phyloP scores from a whole-genome alignment of 2,329 filamentous ascomycete genomes.

The Aspergillus tanneri region DNA sequence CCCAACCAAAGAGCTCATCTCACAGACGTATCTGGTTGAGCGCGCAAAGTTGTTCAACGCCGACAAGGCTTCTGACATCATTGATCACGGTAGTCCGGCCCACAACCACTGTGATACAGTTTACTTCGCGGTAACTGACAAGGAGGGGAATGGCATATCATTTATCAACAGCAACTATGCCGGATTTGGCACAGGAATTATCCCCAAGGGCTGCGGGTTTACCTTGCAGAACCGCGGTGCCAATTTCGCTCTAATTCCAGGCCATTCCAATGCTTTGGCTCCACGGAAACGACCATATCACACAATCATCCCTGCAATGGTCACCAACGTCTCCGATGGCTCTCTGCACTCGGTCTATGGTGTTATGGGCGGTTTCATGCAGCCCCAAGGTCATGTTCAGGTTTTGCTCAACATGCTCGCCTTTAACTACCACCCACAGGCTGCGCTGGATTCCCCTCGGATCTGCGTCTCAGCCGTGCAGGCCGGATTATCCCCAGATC shows the following conservation, averaged over 20 bases:
- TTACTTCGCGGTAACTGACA: conserved; percentile 84
- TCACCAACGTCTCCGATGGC: conserved; percentile 73
- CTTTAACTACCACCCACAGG: conserved; percentile 78
- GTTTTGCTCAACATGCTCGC: conserved; percentile 86
- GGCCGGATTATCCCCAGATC: conserved; percentile 60
- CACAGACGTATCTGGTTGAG: conserved; percentile 69
- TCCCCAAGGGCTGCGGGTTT: conserved; percentile 84
- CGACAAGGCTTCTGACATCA: conserved; percentile 50
- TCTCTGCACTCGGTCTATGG: conserved; percentile 83
- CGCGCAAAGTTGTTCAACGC: conserved; percentile 64
- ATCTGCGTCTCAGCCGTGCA: conserved; percentile 79
- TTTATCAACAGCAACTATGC: conserved; percentile 97
- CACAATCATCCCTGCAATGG: conserved; percentile 92
- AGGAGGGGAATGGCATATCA: conserved; percentile 81
- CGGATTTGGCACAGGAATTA: conserved; percentile 80
- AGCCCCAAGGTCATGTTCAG: conserved; percentile 94
- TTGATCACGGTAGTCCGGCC: conserved; percentile 77
- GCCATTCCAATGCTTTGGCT: conserved; percentile 76
- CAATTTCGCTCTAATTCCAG: conserved; percentile 70
- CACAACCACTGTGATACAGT: conserved; percentile 88
- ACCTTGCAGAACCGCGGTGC: conserved; percentile 90
- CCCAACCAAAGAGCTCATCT: conserved; percentile 68
- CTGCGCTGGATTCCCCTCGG: conserved; percentile 86
- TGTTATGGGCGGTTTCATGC: conserved; percentile 98
- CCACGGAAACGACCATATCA: conserved; percentile 91